A percentile compares a stretch with the other conserved stretches of the same genome.
Evolutionary conservation across 2,329 filamentous ascomycete genomes (phyloP).

Genomic region (Ophiocordyceps sinensis): DNA sequence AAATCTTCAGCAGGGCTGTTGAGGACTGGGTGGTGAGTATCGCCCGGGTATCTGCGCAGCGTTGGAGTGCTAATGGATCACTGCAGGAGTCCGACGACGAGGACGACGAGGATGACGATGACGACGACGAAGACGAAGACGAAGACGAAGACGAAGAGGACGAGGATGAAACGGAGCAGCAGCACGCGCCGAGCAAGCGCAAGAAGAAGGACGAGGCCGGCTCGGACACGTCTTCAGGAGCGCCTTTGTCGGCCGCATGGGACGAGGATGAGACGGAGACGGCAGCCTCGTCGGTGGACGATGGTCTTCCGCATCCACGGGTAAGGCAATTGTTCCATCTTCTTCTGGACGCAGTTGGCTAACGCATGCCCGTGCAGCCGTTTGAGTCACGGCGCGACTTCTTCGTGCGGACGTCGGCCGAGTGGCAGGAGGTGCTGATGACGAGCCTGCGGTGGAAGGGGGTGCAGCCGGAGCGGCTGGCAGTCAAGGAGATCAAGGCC

Average conservation of each 20-base stretch:
- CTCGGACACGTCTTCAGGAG: constrained; percentile 22
- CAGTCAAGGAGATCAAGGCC: constrained; percentile 84
- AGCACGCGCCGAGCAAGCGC: constrained; percentile 37
- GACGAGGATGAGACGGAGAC: constrained; percentile 35
- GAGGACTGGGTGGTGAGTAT: constrained; percentile 61
- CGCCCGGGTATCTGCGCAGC: neutral
- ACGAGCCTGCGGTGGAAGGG: constrained; percentile 57
- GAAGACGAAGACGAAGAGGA: constrained; percentile 38
- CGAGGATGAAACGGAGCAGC: constrained; percentile 31
- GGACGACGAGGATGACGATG: constrained; percentile 43
- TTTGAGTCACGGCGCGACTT: constrained; percentile 90
- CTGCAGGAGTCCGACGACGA: constrained; percentile 42
- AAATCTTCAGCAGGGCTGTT: constrained; percentile 74
- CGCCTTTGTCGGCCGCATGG: constrained; percentile 10
- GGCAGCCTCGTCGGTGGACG: constrained; percentile 43
- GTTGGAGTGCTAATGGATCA: constrained; percentile 4
- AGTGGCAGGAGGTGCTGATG: constrained; percentile 84
- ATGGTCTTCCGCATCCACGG: constrained; percentile 58
- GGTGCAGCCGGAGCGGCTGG: constrained; percentile 50
- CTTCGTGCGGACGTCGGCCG: constrained; percentile 71
- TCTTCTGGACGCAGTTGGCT: neutral
- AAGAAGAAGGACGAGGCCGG: constrained; percentile 38
- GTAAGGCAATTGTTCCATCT: constrained; percentile 18
- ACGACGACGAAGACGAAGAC: constrained; percentile 34
- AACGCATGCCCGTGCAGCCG: constrained; percentile 34